Conservation (phyloP, 2,329 filamentous ascomycete species). For the Epichloe typhina region DNA sequence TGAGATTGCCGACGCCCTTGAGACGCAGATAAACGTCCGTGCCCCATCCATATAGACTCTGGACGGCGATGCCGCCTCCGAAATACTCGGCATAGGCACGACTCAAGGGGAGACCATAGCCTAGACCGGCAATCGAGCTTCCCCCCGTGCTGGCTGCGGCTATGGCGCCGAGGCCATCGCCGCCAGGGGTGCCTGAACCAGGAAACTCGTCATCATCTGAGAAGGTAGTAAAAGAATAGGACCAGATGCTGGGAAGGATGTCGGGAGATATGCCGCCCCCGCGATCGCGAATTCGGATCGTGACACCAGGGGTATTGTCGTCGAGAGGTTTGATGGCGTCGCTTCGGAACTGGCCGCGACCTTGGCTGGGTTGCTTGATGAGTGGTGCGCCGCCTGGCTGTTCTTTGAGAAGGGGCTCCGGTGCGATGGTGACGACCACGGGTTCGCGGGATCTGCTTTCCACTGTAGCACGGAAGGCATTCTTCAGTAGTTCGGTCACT, state of each 20-base stretch:
- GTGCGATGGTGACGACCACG: conserved; percentile 84
- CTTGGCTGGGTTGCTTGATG: conserved; percentile 23
- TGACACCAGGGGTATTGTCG: conserved; percentile 68
- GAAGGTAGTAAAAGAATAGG: conserved; percentile 95
- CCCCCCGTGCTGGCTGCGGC: conserved; percentile 61
- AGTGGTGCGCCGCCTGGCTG: conserved; percentile 11
- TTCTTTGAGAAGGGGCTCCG: conserved; percentile 34
- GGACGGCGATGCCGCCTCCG: conserved; percentile 86
- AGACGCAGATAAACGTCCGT: conserved; percentile 55
- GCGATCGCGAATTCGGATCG: conserved; percentile 89
- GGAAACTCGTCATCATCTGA: conserved; percentile 41
- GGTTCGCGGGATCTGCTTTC: conserved; percentile 73
- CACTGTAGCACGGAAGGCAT: conserved; percentile 86
- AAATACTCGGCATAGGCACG: conserved; percentile 97
- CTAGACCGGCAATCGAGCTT: conserved; percentile 81
- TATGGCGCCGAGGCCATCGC: conserved; percentile 59
- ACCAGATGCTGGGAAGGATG: conserved; percentile 80
- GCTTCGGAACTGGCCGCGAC: conserved; percentile 27
- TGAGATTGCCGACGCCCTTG: conserved; percentile 47
- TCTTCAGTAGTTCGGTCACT: conserved; percentile 90
- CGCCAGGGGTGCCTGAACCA: conserved; percentile 30
- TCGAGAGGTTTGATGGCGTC: conserved; percentile 44
- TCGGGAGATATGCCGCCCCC: conserved; percentile 84
- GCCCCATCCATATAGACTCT: conserved; percentile 91
- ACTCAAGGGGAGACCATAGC: conserved; percentile 82